These are phyloP conservation scores for Colletotrichum sp. DNA, from an alignment of 2,329 filamentous ascomycete species.

Conservation along the genomic window DNA sequence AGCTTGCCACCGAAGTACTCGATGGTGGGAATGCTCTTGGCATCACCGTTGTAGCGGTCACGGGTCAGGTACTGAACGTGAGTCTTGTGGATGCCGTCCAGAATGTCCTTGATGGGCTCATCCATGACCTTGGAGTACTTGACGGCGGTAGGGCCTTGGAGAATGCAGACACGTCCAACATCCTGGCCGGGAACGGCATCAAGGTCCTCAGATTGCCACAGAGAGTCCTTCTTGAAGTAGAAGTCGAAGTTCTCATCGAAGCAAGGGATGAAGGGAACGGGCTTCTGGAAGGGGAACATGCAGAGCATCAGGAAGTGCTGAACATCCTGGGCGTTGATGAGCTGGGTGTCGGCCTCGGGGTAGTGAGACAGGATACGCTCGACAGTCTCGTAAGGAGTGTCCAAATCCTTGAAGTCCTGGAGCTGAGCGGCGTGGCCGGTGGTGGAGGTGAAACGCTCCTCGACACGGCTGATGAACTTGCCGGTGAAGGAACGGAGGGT, in stretches of 20 bases:
- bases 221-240: conserved; percentile 99
- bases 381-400: conserved; percentile 79
- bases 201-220: conserved; percentile 98
- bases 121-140: conserved; percentile 90
- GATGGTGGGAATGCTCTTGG: conserved; percentile 77
- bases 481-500: conserved; percentile 84
- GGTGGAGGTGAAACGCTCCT: conserved; percentile 88
- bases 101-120: conserved; percentile 93
- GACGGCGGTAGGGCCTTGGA: conserved; percentile 92
- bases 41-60: conserved; percentile 80
- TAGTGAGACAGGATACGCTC: conserved; percentile 82
- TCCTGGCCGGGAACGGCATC: conserved; percentile 96
- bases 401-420: conserved; percentile 88
- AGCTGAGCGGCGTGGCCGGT: conserved; percentile 79
- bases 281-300: conserved; percentile 92
- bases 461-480: conserved; percentile 95
- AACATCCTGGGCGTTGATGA: conserved; percentile 98
- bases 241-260: conserved; percentile 98
- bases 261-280: conserved; percentile 93
- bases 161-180: conserved; percentile 92
- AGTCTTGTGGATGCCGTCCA: conserved; percentile 86
- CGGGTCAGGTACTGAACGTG: conserved; percentile 82
- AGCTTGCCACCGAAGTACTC: conserved; percentile 97
- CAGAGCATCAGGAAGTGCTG: conserved; percentile 96
- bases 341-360: conserved; percentile 84